These are phyloP conservation scores for Diutina scorzettiae DNA, from an alignment of 1,139 yeast species.

Conservation along the genomic window DNA sequence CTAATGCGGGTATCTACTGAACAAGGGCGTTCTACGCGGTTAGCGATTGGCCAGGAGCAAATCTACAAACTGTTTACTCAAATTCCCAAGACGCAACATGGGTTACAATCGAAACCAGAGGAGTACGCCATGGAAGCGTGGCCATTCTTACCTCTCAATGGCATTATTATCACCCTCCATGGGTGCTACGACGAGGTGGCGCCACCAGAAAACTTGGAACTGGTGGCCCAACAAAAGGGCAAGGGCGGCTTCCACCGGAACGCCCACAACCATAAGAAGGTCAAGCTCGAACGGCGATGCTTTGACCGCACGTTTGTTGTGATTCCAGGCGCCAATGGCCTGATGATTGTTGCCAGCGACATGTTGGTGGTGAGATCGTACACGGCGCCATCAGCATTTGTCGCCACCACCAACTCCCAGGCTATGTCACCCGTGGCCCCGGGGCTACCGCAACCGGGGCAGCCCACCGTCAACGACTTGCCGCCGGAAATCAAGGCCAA, in stretches of 20 bases:
- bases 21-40: slow-evolving; percentile 41
- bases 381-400: slow-evolving; percentile 41
- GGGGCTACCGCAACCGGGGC: slow-evolving; percentile 6
- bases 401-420: slow-evolving; percentile 4
- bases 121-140: slow-evolving; percentile 71
- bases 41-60: slow-evolving; percentile 61
- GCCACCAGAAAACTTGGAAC: slow-evolving; percentile 28
- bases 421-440: too few species aligned
- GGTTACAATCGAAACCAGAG: slow-evolving; percentile 47
- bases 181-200: slow-evolving; percentile 70
- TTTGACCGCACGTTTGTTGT: slow-evolving; percentile 82
- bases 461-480: slow-evolving; percentile 22
- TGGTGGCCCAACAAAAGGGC: slow-evolving; percentile 9
- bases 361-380: slow-evolving; percentile 55
- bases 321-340: slow-evolving; percentile 58
- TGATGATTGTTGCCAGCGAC: slow-evolving; percentile 79
- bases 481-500: slow-evolving; percentile 45
- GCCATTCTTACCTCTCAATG: slow-evolving; percentile 52
- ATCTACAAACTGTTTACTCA: slow-evolving; percentile 50
- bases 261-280: slow-evolving; percentile 19
- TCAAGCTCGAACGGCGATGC: slow-evolving; percentile 50
- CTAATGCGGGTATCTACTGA: slow-evolving; percentile 54
- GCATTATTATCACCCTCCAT: slow-evolving; percentile 67
- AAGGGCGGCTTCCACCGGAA: slow-evolving; percentile 8
- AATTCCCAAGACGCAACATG: slow-evolving; percentile 69